A percentile compares a stretch with the other conserved stretches of the same genome.
Conservation (phyloP, 176 grass and related monocot species). For the Zea mays region Zm-B73-REFERENCE-NAM-5.0 NC_050101.1:95361501-95362000, state of each 20-base stretch:
- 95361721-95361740: conserved; percentile 35
- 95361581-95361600: conserved; percentile 47
- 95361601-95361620: conserved; percentile 60
- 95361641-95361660: conserved; percentile 69
- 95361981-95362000: no score
- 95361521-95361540: conserved; percentile 78
- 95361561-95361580: conserved; percentile 65
- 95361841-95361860: background rate
- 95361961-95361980: no score
- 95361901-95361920: no score
- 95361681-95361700: conserved; percentile 23
- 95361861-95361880: background rate
- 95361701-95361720: conserved; percentile 32
- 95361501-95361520: conserved; percentile 96
- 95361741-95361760: background rate
- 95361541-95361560: conserved; percentile 60
- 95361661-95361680: conserved; percentile 61
- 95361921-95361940: no score
- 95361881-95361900: background rate
- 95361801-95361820: background rate
- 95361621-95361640: conserved; percentile 80
- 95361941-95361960: no score
- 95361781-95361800: background rate
- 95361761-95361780: conserved; percentile 22
- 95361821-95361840: background rate